A percentile compares a stretch with the other conserved stretches of the same genome.
These are phyloP conservation scores for Diaporthe caulivora DNA, from an alignment of 2,329 filamentous ascomycete genomes.

Conservation along the genomic window DNA sequence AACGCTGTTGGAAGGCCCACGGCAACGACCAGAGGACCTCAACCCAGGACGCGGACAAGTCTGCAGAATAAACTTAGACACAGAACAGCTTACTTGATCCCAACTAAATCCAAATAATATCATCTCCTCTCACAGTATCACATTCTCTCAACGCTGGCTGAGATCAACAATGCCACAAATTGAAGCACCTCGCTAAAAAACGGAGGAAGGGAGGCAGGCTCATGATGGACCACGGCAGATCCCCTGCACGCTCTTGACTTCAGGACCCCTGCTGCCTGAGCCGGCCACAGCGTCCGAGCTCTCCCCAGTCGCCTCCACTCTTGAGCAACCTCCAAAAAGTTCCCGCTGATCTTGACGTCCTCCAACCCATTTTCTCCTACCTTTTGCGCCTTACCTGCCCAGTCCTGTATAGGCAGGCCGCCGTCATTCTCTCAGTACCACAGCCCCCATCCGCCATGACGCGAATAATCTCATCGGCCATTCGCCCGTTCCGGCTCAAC, in stretches of 20 bases:
- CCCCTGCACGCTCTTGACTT: conserved; percentile 7
- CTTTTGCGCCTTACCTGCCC: neutral
- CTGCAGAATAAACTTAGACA: neutral
- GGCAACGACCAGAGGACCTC: conserved; percentile 87
- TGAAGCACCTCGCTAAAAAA: neutral
- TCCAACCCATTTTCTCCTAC: no score
- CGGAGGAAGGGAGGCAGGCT: neutral
- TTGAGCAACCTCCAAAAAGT: neutral
- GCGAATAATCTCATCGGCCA: conserved; percentile 33
- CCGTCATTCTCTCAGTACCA: neutral
- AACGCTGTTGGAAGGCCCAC: conserved; percentile 90
- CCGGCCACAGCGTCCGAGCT: conserved; percentile 1
- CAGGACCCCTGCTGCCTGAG: neutral
- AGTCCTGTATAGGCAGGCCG: neutral
- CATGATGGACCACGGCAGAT: neutral
- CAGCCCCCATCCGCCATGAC: conserved; percentile 32
- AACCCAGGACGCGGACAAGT: conserved; percentile 72
- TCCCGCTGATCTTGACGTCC: neutral
- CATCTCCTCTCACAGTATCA: neutral
- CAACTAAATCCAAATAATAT: no score
- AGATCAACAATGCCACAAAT: neutral
- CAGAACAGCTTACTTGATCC: neutral
- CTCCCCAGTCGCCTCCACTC: conserved; percentile 13
- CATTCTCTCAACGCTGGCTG: neutral
- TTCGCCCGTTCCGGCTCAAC: conserved; percentile 35